phyloP scores from a whole-genome alignment of 106 monocot species.

The Amphibolis antarctica region DNA sequence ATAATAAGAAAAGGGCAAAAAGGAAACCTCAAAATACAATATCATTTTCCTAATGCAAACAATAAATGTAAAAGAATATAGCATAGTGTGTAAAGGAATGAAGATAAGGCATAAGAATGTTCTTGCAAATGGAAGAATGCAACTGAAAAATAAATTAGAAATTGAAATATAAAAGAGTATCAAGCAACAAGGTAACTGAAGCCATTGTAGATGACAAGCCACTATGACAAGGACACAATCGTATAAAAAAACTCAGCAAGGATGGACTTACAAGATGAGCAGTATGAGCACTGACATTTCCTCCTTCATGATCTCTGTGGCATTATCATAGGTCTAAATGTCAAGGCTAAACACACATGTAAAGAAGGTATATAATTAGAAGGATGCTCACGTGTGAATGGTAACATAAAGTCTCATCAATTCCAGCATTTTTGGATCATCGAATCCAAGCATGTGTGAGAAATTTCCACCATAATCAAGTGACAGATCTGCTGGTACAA shows the following conservation, averaged over 20 bases:
- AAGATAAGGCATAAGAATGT: no score
- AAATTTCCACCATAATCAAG: slow-evolving; percentile 95
- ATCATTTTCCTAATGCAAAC: neutral
- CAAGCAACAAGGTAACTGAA: no score
- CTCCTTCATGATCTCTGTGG: slow-evolving; percentile 96
- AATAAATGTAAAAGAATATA: no score
- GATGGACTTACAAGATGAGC: slow-evolving; percentile 79
- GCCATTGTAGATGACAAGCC: no score
- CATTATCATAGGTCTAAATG: neutral
- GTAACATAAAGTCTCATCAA: slow-evolving; percentile 96
- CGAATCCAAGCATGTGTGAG: slow-evolving; percentile 96
- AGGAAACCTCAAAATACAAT: neutral
- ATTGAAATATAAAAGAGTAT: no score
- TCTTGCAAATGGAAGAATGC: no score
- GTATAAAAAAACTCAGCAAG: no score
- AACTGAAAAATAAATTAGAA: no score
- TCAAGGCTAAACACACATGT: neutral
- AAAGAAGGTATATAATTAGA: neutral
- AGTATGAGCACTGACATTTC: slow-evolving; percentile 98
- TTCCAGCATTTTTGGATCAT: slow-evolving; percentile 82
- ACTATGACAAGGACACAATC: no score
- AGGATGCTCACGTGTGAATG: slow-evolving; percentile 56
- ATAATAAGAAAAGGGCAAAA: neutral
- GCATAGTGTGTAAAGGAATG: no score
- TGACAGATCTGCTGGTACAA: slow-evolving; percentile 54